A percentile compares a stretch with the other conserved stretches of the same genome.
phyloP scores from a whole-genome alignment of 2,329 filamentous ascomycete genomes.

The Hymenoscyphus infarciens region DNA sequence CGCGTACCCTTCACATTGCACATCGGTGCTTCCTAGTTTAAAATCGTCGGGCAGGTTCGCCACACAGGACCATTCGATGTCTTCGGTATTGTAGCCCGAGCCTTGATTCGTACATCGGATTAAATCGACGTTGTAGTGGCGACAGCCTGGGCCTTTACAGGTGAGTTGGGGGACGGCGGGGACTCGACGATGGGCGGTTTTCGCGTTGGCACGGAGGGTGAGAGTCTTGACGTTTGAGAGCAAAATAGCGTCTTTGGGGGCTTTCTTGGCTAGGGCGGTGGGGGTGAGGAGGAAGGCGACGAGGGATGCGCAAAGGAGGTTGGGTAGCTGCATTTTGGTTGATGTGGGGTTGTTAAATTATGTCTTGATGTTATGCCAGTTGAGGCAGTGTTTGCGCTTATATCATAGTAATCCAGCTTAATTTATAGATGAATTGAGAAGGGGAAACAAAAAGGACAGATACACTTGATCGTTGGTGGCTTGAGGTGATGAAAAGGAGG shows the following conservation, averaged over 20 bases:
- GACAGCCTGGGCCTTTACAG: slow-evolving; percentile 60
- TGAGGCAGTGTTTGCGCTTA: not conserved
- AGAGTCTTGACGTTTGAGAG: slow-evolving; percentile 70
- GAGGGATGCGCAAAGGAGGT: slow-evolving; percentile 26
- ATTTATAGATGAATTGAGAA: not conserved
- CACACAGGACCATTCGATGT: slow-evolving; percentile 88
- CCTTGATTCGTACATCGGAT: slow-evolving; percentile 92
- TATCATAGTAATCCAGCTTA: not conserved
- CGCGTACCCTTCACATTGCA: slow-evolving; percentile 87
- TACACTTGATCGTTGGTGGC: slow-evolving; percentile 11
- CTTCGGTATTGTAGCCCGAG: slow-evolving; percentile 70
- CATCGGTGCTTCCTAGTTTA: slow-evolving; percentile 78
- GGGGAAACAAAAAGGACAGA: slow-evolving; percentile 22
- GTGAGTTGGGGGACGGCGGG: slow-evolving; percentile 72
- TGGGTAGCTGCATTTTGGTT: slow-evolving; percentile 25
- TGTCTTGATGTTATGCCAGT: slow-evolving; percentile 2
- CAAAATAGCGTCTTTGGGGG: slow-evolving; percentile 48
- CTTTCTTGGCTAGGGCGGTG: slow-evolving; percentile 24
- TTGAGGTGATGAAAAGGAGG: not conserved
- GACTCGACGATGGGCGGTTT: slow-evolving; percentile 74
- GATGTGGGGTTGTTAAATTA: not conserved
- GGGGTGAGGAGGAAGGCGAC: slow-evolving; percentile 28
- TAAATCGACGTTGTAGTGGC: slow-evolving; percentile 63
- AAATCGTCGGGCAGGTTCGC: slow-evolving; percentile 58
- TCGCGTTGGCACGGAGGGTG: slow-evolving; percentile 65